Percentiles rank a stretch among this genome's conserved stretches.
phyloP scores from a whole-genome alignment of 2,329 filamentous ascomycete genomes.

The Colletotrichum sp. region DNA sequence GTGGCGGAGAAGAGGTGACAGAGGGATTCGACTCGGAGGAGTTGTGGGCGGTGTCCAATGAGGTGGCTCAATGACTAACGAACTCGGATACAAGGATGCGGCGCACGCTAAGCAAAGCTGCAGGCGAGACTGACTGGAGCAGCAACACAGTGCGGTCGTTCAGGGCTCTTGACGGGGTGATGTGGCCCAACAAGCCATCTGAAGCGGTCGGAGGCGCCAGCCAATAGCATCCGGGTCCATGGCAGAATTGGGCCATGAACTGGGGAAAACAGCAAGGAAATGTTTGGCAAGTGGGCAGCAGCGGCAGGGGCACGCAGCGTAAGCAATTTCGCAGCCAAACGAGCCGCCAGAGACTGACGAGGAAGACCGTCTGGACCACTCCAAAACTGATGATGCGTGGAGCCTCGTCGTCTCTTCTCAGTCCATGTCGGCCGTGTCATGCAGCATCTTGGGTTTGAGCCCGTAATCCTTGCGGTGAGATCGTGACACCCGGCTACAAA shows the following conservation, averaged over 20 bases:
- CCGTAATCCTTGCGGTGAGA: conserved; percentile 3
- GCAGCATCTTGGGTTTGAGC: not conserved
- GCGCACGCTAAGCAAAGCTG: conserved; percentile 2
- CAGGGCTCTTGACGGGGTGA: not conserved
- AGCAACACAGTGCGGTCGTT: not conserved
- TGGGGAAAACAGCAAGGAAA: not conserved
- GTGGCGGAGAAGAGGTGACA: not conserved
- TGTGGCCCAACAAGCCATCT: not conserved
- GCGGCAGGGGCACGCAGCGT: not conserved
- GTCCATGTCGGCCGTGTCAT: not conserved
- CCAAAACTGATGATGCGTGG: conserved; percentile 13
- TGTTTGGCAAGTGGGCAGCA: not conserved
- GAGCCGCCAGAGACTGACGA: not conserved
- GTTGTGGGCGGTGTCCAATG: not conserved
- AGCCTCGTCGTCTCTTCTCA: not conserved
- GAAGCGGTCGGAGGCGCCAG: conserved; percentile 10
- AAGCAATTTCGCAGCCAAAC: conserved; percentile 3
- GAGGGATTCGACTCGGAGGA: not conserved
- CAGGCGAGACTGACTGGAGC: not conserved
- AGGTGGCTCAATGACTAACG: conserved; percentile 12
- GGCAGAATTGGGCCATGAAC: conserved; percentile 19
- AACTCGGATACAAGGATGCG: conserved; percentile 14
- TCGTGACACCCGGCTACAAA: not conserved
- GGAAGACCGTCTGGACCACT: conserved; percentile 9
- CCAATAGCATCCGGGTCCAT: conserved; percentile 6